Evolutionary conservation across 768 basidiomycete genomes (phyloP), one percentile per base, ranked within the genome.

Genomic region (Calocybe indica): DNA sequence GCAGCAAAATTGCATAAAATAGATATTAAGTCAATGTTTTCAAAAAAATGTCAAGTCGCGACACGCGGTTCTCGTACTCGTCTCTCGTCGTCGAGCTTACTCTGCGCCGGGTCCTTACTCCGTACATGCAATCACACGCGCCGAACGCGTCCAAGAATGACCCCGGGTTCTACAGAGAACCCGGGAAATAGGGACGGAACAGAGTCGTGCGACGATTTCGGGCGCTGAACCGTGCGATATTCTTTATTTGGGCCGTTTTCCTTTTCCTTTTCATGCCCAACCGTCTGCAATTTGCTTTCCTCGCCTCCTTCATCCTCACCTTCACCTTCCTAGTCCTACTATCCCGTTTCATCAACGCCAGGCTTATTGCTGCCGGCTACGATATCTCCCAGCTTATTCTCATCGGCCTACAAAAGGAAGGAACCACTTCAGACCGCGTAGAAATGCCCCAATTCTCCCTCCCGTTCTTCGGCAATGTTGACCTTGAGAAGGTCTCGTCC

Each of bases 361-460:
- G 56, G 48, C 80, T 88, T 54, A 56, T 57, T 6, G 71, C 68
- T 7, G 74, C 75, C 7, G 83, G 82, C 56, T 82, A 78, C 73
- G 68, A 80, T 67, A 38, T 80, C 48, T 68, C 76, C 28, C 62
- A 75, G 13, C 60, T 87, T 60, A 84, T 85, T 55, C 80, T 87
- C 60, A 60, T 83, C 41, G 84, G 83, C 47, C 70, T 83, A 40
- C 68, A 68, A 48, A 62, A 69, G 37, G 42, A 43, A 5, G 46
- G 45, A 39, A 46, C 38, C 12, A 12, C 8, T 37, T 33, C 33
- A 36, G 37, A 36, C 10, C 44, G 42, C 35, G 31, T 51, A 55
- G 31, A 36, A 52, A 52, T 46, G 45, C 35, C 45, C n/a, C 30
- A 32, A 22, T 39, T 41, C 37, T 22, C 11, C 13, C 43, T 32